Percentiles rank a stretch among this genome's conserved stretches.
Conservation (phyloP, 2,329 filamentous ascomycete species). For the Fusarium odoratissimum region DNA sequence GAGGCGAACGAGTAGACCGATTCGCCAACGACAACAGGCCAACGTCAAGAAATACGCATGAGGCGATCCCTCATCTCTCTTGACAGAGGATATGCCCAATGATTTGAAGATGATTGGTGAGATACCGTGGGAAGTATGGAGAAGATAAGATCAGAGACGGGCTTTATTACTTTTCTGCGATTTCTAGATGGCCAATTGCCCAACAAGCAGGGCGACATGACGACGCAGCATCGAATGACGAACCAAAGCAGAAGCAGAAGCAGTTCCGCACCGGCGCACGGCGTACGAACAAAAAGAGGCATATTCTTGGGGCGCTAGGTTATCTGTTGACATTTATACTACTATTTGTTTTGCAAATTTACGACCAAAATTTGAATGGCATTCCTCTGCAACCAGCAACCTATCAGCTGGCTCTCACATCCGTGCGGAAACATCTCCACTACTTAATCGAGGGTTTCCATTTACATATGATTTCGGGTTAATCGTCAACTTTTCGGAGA, state of each 20-base stretch:
- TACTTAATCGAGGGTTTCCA: neutral
- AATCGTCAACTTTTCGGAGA: neutral
- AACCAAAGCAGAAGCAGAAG: conserved; percentile 48
- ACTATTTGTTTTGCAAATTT: conserved; percentile 42
- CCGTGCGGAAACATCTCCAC: conserved; percentile 9
- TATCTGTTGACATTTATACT: conserved; percentile 51
- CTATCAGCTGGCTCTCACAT: neutral
- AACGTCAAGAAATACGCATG: conserved; percentile 34
- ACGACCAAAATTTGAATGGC: conserved; percentile 34
- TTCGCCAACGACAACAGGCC: conserved; percentile 29
- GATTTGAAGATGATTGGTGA: conserved; percentile 41
- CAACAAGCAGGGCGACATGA: conserved; percentile 45
- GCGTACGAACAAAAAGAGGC: conserved; percentile 54
- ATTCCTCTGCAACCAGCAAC: conserved; percentile 16
- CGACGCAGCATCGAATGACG: conserved; percentile 50
- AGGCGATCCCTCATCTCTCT: conserved; percentile 40
- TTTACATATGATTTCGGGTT: neutral
- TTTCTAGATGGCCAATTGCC: conserved; percentile 44
- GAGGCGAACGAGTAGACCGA: conserved; percentile 27
- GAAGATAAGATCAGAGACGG: conserved; percentile 28
- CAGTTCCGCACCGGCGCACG: conserved; percentile 54
- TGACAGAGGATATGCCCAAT: conserved; percentile 37
- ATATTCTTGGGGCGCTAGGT: conserved; percentile 54
- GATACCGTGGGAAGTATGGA: conserved; percentile 38
- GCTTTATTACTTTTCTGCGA: conserved; percentile 43